Evolutionary conservation across 2,329 filamentous ascomycete species (phyloP).

Genomic region (Hirsutella minnesotensis): DNA sequence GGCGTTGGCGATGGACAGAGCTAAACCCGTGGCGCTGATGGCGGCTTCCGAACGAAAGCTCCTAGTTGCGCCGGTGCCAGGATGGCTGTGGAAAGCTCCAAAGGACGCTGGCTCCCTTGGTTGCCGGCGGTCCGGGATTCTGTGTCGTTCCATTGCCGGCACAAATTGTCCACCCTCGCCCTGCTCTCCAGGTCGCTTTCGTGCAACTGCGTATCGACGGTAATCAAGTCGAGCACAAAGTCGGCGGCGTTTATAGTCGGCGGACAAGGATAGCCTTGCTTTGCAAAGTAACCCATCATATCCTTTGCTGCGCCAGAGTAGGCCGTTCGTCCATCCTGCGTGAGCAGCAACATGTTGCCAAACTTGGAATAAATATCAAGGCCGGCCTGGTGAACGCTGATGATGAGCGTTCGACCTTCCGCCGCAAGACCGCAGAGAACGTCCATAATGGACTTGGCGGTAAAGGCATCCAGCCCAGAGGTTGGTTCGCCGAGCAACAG

Average conservation of each 20-base stretch:
- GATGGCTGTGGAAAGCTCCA: no score
- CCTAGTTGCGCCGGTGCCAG: no score
- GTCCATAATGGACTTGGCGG: slow-evolving; percentile 64
- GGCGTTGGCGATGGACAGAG: slow-evolving; percentile 58
- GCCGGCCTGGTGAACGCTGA: slow-evolving; percentile 70
- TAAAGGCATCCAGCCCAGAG: slow-evolving; percentile 67
- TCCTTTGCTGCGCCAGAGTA: slow-evolving; percentile 48
- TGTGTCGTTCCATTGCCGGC: no score
- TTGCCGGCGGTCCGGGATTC: no score
- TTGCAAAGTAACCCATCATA: slow-evolving; percentile 21
- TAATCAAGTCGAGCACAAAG: slow-evolving; percentile 67
- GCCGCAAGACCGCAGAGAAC: slow-evolving; percentile 58
- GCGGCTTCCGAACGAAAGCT: no score
- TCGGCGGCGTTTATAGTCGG: slow-evolving; percentile 64
- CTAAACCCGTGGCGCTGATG: slow-evolving; percentile 57
- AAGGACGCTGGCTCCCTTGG: no score
- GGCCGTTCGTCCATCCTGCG: slow-evolving; percentile 55
- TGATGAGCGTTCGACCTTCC: slow-evolving; percentile 61
- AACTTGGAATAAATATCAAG: slow-evolving; percentile 63
- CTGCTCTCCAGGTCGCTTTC: slow-evolving; percentile 50
- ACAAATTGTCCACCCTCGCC: slow-evolving; percentile 45
- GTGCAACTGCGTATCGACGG: slow-evolving; percentile 59
- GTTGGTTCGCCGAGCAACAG: slow-evolving; percentile 67
- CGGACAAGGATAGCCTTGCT: slow-evolving; percentile 52
- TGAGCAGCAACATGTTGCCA: slow-evolving; percentile 58